A percentile compares a stretch with the other conserved stretches of the same genome.
phyloP scores from a whole-genome alignment of 169 alveolate species.

The Miamiensis avidus region DNA sequence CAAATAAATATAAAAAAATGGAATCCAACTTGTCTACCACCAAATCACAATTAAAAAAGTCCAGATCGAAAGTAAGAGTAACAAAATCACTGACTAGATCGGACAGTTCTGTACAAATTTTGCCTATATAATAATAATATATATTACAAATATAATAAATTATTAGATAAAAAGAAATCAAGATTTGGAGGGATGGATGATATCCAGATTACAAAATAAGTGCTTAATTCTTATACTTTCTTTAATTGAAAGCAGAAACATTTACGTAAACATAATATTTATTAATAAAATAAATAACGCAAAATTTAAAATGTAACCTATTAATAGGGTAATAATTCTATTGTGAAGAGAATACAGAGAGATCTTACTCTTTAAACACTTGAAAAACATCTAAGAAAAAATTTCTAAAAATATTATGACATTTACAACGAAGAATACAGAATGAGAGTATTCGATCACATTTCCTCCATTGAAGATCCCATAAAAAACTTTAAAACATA shows the following conservation, averaged over 20 bases:
- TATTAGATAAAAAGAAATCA: slow-evolving; percentile 8
- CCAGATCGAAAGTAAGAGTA: neutral
- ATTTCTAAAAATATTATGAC: slow-evolving; percentile 9
- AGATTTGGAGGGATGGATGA: slow-evolving; percentile 32
- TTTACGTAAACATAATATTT: neutral
- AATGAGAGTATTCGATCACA: slow-evolving; percentile 10
- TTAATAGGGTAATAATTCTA: neutral
- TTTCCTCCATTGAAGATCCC: neutral
- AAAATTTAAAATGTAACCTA: no score
- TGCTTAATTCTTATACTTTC: slow-evolving; percentile 35
- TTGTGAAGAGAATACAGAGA: neutral
- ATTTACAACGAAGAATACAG: slow-evolving; percentile 22
- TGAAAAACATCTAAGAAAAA: slow-evolving; percentile 17
- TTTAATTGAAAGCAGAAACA: slow-evolving; percentile 46
- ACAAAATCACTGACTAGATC: neutral
- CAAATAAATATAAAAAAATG: no score
- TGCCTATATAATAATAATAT: no score
- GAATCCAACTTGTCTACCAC: neutral
- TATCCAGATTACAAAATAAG: slow-evolving; percentile 32
- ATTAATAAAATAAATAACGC: no score
- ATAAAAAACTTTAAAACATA: slow-evolving; percentile 5
- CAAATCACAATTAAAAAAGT: neutral
- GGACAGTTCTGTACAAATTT: neutral
- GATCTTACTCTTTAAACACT: neutral
- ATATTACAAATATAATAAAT: neutral